Conservation (phyloP, 78 protist genomes). For the Planoprotostelium fungivorum region DNA sequence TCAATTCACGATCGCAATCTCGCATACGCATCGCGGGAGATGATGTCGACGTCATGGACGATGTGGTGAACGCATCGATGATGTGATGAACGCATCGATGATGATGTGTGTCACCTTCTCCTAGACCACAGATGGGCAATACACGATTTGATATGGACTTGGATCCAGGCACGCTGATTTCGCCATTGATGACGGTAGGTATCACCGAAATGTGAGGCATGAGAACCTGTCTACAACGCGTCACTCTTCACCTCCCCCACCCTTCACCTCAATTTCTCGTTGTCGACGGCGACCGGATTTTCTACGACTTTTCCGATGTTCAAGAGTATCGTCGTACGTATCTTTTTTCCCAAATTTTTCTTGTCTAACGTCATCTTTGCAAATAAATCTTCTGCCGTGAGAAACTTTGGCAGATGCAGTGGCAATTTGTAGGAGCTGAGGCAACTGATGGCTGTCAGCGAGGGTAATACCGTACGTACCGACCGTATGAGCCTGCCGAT, state of each 20-base stretch:
- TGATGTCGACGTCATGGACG: too few species aligned
- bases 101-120: conserved; percentile 16
- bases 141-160: conserved; percentile 74
- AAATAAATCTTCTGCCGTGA: conserved; percentile 19
- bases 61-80: not conserved
- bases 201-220: not conserved
- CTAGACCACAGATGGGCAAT: conserved; percentile 67
- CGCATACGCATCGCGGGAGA: too few species aligned
- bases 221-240: not conserved
- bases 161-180: conserved; percentile 66
- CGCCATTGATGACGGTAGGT: conserved; percentile 6
- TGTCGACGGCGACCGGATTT: conserved; percentile 9
- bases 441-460: not conserved
- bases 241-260: not conserved
- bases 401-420: conserved; percentile 2
- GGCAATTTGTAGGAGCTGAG: conserved; percentile 34
- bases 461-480: not conserved
- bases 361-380: conserved; percentile 67
- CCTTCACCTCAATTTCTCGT: not conserved
- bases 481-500: conserved; percentile 15
- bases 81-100: not conserved
- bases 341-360: conserved; percentile 52
- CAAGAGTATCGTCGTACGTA: conserved; percentile 6
- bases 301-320: conserved; percentile 23
- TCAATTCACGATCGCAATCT: too few species aligned